Evolutionary conservation across 2,329 filamentous ascomycete genomes (phyloP).

Genomic region (Trichoderma sp.): DNA sequence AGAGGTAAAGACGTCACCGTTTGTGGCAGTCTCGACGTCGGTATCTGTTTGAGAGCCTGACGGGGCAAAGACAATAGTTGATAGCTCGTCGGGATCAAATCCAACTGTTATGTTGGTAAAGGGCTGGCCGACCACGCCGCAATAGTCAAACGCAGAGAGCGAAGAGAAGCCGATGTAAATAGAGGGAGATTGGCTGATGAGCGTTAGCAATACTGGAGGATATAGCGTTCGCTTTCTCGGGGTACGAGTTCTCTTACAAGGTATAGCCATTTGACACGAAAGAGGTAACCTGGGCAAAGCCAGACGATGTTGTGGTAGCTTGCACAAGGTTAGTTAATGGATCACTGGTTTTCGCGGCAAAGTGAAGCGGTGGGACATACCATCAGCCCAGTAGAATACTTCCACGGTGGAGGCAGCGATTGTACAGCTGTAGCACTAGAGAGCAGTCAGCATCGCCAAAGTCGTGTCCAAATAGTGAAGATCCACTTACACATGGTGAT

Average conservation of each 20-base stretch:
- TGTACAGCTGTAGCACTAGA: constrained; percentile 22
- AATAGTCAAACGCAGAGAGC: constrained; percentile 22
- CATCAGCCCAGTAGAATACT: constrained; percentile 15
- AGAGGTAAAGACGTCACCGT: background rate
- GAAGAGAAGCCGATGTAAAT: constrained; percentile 25
- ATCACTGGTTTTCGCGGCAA: background rate
- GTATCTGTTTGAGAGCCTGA: background rate
- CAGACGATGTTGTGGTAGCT: constrained; percentile 2
- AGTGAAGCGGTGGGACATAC: background rate
- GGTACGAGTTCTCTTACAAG: constrained; percentile 2
- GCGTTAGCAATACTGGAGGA: background rate
- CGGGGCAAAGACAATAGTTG: constrained; percentile 7
- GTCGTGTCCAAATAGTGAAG: background rate
- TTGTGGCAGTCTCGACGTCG: background rate
- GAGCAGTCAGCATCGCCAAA: background rate
- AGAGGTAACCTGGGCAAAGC: background rate
- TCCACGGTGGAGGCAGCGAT: constrained; percentile 23
- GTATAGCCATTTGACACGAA: constrained; percentile 18
- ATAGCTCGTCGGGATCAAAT: constrained; percentile 20
- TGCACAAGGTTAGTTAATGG: background rate
- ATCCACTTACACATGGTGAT: constrained; percentile 21
- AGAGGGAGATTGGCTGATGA: constrained; percentile 18
- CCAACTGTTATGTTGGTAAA: constrained; percentile 22
- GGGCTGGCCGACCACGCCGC: constrained; percentile 13
- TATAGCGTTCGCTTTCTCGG: background rate